Base-by-base conservation (phyloP, 2,329 filamentous ascomycete genomes). In the Lachnellula cervina region DNA sequence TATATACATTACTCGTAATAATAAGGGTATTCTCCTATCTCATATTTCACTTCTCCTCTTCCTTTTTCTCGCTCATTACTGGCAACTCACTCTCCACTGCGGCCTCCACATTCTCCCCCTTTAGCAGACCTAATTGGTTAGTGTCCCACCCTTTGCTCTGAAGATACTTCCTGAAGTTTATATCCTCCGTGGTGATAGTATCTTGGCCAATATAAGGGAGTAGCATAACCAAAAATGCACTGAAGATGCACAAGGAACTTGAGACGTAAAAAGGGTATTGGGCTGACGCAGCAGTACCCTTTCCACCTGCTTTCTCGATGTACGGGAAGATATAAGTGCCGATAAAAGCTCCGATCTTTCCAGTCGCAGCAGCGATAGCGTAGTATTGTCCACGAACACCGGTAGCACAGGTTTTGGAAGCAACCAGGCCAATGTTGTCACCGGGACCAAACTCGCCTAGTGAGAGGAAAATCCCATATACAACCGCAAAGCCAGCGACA, bases 221-320 rank as follows among this genome's bases (percentile, higher is more conserved):
- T 64, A 90, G 81, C 8, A 87, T 74, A 1, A 83, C 82, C 28
- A 92, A 70, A 9, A 74, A 72, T 0, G 89, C 90, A 2, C 84
- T 86, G 49, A 96, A 76, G n/a, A 95, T 72, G 63, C 89, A 94
- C 54, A 96, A 72, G 23, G 81, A 77, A 40, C 86, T 88, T 2
- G 86, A 86, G n/a, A 97, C 89, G 71, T 85, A 96, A 74, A 96
- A 97, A 0, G 91, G 91, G 63, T 95, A 90, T 69, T 96, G 90
- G 0, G 89, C 89, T 0, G 73, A 71, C 1, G 88, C 87, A 0
- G 73, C 72, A 52, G 79, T 75, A 53, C 76, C 68, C 1, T 78
- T 78, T 8, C 81, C 84, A 0, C 82, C 84, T 0, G 79, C 80
- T 50, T 83, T 77, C 25, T 77, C 73, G 54, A 91, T 87, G 57